phyloP scores from a whole-genome alignment of 306 rosid genomes.

The Inga oerstediana region DNA sequence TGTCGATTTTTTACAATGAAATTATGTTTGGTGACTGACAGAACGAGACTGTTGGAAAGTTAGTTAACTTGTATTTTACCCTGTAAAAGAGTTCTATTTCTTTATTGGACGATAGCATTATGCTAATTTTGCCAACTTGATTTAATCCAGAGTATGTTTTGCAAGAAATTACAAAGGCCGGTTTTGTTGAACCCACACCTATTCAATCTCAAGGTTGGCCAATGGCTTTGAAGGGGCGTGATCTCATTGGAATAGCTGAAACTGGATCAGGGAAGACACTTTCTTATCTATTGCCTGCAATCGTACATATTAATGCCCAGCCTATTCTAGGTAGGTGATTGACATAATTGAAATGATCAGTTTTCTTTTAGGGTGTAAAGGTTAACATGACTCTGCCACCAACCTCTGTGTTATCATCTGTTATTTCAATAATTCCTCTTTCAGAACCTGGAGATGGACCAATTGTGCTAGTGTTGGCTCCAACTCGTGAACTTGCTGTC shows the following conservation, averaged over 20 bases:
- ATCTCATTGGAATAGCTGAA: constrained; percentile 97
- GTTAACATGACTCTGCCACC: constrained; percentile 11
- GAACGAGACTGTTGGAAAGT: neutral
- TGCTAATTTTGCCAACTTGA: constrained; percentile 29
- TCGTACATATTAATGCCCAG: constrained; percentile 97
- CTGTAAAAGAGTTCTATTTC: neutral
- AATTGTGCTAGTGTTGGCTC: constrained; percentile 93
- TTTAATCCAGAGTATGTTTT: constrained; percentile 72
- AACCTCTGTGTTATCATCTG: neutral
- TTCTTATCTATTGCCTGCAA: constrained; percentile 94
- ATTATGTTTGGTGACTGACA: neutral
- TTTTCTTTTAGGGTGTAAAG: constrained; percentile 1
- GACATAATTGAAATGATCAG: constrained; percentile 18
- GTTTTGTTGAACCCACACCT: constrained; percentile 94
- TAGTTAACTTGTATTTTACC: neutral
- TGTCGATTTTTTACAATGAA: neutral
- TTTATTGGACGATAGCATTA: constrained; percentile 11
- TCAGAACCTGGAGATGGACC: constrained; percentile 99
- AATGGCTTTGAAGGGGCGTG: constrained; percentile 97
- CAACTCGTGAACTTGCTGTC: constrained; percentile 97
- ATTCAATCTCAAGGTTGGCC: constrained; percentile 99
- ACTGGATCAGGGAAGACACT: constrained; percentile 99
- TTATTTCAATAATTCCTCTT: constrained; percentile 15
- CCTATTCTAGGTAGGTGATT: constrained; percentile 73
- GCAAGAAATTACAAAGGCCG: constrained; percentile 86